Percentiles rank a stretch among this genome's conserved stretches.
Evolutionary conservation across 768 basidiomycete genomes (phyloP).

Genomic region (Lyophyllum semitale): DNA sequence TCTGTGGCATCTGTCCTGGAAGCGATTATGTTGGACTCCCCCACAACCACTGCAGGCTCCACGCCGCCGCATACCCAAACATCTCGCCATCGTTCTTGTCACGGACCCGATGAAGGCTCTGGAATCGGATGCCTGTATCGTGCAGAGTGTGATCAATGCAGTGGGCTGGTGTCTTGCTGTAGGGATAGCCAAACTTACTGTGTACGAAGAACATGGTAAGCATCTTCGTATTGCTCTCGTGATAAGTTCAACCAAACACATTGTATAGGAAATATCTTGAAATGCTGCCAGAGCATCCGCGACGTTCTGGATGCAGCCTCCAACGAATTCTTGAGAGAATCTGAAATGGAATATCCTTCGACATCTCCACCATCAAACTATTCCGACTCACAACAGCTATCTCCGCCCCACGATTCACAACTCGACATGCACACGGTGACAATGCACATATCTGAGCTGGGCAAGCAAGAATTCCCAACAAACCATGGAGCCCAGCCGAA

Average conservation of each 20-base stretch:
- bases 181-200: conserved; percentile 65
- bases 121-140: conserved; percentile 42
- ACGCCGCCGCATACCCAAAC: conserved; percentile 61
- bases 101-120: conserved; percentile 40
- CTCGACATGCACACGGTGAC: conserved; percentile 23
- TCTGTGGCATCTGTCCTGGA: conserved; percentile 40
- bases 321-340: conserved; percentile 26
- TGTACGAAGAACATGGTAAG: conserved; percentile 76
- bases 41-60: conserved; percentile 53
- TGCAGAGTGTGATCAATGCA: conserved; percentile 54
- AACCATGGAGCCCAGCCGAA: neutral
- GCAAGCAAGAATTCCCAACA: neutral
- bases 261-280: conserved; percentile 40
- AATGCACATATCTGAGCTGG: conserved; percentile 12
- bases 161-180: conserved; percentile 62
- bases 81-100: conserved; percentile 67
- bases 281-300: conserved; percentile 41
- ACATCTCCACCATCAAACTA: conserved; percentile 78
- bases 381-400: conserved; percentile 63
- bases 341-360: conserved; percentile 70
- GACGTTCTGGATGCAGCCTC: conserved; percentile 22
- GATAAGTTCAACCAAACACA: neutral
- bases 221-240: conserved; percentile 1
- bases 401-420: too few relatives aligned
- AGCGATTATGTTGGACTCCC: conserved; percentile 30